phyloP scores from a whole-genome alignment of 2,329 filamentous ascomycete species.

The Colletotrichum shisoi region DNA sequence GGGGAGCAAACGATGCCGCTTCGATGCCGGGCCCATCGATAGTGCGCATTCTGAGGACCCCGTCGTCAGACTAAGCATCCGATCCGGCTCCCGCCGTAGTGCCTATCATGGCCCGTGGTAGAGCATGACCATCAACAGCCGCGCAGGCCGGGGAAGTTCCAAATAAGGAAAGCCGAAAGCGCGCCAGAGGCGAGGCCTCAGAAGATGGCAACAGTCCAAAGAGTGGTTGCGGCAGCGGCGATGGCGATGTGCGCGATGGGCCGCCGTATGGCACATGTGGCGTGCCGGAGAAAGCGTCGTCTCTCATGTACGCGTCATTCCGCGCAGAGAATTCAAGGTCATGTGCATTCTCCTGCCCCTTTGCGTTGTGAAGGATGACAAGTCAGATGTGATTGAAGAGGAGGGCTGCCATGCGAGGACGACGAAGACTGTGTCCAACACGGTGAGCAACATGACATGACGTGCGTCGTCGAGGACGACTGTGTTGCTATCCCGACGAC shows the following conservation, averaged over 20 bases:
- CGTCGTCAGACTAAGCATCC: slow-evolving; percentile 20
- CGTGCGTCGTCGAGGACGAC: background rate
- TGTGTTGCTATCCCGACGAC: background rate
- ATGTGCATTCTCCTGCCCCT: no score
- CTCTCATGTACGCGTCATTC: background rate
- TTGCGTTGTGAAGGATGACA: background rate
- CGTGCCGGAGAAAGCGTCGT: background rate
- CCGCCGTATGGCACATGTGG: background rate
- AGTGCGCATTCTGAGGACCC: background rate
- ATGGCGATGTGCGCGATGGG: background rate
- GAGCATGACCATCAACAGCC: slow-evolving; percentile 11
- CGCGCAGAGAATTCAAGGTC: background rate
- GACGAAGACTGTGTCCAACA: background rate
- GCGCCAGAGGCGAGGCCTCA: background rate
- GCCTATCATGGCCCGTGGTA: background rate
- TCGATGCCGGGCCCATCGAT: slow-evolving; percentile 8
- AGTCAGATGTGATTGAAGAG: background rate
- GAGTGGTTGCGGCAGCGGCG: background rate
- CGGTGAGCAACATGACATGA: background rate
- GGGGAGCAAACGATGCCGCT: slow-evolving; percentile 4
- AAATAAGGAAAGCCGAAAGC: slow-evolving; percentile 7
- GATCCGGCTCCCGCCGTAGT: slow-evolving; percentile 1
- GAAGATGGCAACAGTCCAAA: background rate
- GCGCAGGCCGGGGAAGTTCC: background rate
- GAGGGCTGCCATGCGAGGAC: background rate